phyloP scores from a whole-genome alignment of 2,329 filamentous ascomycete genomes.

The Pseudocercospora fijiensis region DNA sequence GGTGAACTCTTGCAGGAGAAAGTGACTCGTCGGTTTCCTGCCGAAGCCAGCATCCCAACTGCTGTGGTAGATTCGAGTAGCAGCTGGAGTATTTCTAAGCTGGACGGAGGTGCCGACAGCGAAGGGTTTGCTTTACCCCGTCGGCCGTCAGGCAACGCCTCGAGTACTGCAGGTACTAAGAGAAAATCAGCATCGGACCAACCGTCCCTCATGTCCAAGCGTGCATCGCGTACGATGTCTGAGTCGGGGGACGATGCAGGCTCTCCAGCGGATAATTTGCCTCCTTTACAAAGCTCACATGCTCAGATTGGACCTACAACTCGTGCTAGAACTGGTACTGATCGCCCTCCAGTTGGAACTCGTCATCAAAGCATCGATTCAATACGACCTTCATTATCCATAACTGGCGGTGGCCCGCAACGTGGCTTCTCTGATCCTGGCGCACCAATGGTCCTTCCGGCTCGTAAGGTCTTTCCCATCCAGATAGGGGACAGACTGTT shows the following conservation, averaged over 20 bases:
- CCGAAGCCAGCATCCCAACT: conserved; percentile 43
- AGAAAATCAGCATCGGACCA: conserved; percentile 26
- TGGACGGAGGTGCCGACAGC: conserved; percentile 8
- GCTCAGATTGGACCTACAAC: conserved; percentile 16
- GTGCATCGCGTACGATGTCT: conserved; percentile 22
- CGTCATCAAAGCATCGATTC: conserved; percentile 8
- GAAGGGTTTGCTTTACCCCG: conserved; percentile 19
- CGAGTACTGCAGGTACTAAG: conserved; percentile 23
- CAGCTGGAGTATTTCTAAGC: conserved; percentile 17
- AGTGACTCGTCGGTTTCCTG: conserved; percentile 29
- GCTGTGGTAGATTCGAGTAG: conserved; percentile 14
- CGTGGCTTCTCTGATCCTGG: conserved; percentile 23
- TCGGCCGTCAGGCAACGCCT: conserved; percentile 11
- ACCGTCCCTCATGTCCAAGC: conserved; percentile 13
- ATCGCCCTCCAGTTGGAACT: conserved; percentile 5
- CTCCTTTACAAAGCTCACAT: conserved; percentile 7
- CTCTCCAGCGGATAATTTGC: conserved; percentile 14
- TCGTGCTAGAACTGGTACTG: conserved; percentile 13
- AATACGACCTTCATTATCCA: conserved; percentile 13
- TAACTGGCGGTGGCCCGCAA: conserved; percentile 6
- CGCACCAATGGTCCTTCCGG: conserved; percentile 56
- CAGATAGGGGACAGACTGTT: conserved; percentile 70
- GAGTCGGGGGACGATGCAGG: conserved; percentile 20
- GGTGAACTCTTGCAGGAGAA: conserved; percentile 46
- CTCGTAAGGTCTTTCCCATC: conserved; percentile 70